Base-by-base conservation (phyloP, 495 filamentous ascomycete species). In the Penicillium longicatenatum region DNA sequence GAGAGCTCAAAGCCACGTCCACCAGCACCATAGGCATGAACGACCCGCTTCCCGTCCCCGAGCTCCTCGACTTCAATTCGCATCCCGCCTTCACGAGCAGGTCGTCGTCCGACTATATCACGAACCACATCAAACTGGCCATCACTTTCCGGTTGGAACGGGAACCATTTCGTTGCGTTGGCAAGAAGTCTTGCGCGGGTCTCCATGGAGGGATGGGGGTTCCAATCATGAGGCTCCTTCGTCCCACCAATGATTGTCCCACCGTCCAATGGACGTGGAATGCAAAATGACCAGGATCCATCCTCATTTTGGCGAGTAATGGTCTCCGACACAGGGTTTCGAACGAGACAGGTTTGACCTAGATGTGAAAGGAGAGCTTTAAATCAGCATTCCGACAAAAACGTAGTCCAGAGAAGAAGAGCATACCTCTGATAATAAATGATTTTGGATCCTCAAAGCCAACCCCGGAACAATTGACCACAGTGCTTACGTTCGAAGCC, bases 231-330 rank as follows among this genome's bases (percentile, higher is more conserved):
- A 1, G 79, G 76, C 59, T 87, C 79, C 58, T 86, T 87, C 6
- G 85, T 87, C 0, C 85, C 85, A 14, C 85, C 85, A 45, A 88
- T 82, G 22, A 87, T 72, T 0, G 84, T 87, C 0, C 84, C 85
- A 1, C 84, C 84, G 6, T 79, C 75, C 20, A 84, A 79, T 2
- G 79, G 79, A 1, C 85, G 79, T 3, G 85, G 83, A 3, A 88
- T 80, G 50, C 72, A 82, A 64, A 87, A 87, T 17, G 79, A 81
- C 83, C 83, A 87, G 29, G 69, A 75, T 0, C 84, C 84, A 61
- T 86, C 81, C 0, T 73, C 68, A 53, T 85, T 82, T 58, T 87
- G 80, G 30, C 82, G 66, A 41, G 85, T 87, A n/a, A 87, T 71
- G 0, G 85, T 86, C 20, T 66, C 70, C 62, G 78, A 39, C 72